phyloP scores from a whole-genome alignment of 2,329 filamentous ascomycete species.

The Corynespora cassiicola region DNA sequence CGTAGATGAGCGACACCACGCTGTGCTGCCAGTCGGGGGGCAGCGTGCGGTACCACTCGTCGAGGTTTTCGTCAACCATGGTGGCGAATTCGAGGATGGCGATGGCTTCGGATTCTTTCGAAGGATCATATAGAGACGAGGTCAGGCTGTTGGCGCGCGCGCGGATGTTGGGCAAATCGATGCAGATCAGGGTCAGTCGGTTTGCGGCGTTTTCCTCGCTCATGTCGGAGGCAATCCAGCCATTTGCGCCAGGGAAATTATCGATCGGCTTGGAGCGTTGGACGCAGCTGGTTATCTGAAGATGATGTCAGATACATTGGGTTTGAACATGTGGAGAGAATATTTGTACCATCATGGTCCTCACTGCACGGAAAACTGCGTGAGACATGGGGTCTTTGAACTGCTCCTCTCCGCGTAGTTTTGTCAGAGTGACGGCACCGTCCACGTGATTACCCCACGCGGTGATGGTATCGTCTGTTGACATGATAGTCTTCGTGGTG shows the following conservation, averaged over 20 bases:
- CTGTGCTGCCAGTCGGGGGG: constrained; percentile 42
- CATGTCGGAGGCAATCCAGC: constrained; percentile 43
- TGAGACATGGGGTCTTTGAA: constrained; percentile 45
- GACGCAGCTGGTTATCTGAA: constrained; percentile 47
- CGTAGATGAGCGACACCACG: constrained; percentile 36
- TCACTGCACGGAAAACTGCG: constrained; percentile 48
- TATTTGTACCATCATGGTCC: constrained; percentile 48
- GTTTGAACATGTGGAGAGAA: too few species aligned
- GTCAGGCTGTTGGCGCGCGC: constrained; percentile 40
- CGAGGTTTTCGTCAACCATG: constrained; percentile 43
- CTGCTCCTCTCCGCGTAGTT: constrained; percentile 46
- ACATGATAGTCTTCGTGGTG: constrained; percentile 41
- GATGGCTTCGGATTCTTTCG: constrained; percentile 33
- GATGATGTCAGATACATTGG: constrained; percentile 8
- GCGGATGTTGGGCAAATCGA: constrained; percentile 46
- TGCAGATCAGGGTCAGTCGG: constrained; percentile 47
- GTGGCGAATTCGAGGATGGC: constrained; percentile 42
- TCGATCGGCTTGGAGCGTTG: constrained; percentile 48
- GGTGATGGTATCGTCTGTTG: constrained; percentile 43
- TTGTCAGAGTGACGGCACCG: constrained; percentile 47
- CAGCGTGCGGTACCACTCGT: constrained; percentile 45
- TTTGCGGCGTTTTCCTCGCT: constrained; percentile 48
- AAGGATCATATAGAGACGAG: constrained; percentile 23
- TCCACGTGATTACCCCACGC: constrained; percentile 50
- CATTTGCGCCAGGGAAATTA: constrained; percentile 40